Evolutionary conservation across 2,329 filamentous ascomycete species (phyloP).

Genomic region (Arthroderma uncinatum): DNA sequence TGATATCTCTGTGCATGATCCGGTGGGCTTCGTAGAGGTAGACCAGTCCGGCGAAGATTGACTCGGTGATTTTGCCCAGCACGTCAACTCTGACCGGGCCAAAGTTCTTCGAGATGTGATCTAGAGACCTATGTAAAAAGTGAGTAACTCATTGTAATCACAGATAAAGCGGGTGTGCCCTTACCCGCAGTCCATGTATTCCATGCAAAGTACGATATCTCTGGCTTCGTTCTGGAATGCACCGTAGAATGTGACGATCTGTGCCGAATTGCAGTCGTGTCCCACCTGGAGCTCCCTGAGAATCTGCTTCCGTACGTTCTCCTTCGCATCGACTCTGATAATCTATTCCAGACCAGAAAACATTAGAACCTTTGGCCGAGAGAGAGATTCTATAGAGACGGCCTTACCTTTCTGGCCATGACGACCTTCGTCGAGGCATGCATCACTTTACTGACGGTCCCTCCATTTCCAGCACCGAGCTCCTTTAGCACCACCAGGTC

Average conservation of each 20-base stretch:
- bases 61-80: conserved; percentile 93
- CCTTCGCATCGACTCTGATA: conserved; percentile 96
- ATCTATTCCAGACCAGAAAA: conserved; percentile 46
- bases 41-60: conserved; percentile 80
- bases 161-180: conserved; percentile 28
- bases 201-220: conserved; percentile 99
- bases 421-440: conserved; percentile 88
- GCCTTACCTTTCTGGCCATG: conserved; percentile 87
- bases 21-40: conserved; percentile 93
- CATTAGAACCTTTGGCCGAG: neutral
- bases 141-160: conserved; percentile 10
- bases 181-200: conserved; percentile 98
- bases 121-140: conserved; percentile 57
- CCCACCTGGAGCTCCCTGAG: conserved; percentile 96
- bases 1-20: conserved; percentile 99
- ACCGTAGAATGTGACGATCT: conserved; percentile 96
- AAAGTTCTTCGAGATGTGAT: conserved; percentile 87
- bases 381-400: neutral
- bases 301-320: conserved; percentile 92
- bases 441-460: conserved; percentile 95
- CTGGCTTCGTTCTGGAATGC: conserved; percentile 94
- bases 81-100: conserved; percentile 93
- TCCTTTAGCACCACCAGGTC: conserved; percentile 91
- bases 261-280: conserved; percentile 92
- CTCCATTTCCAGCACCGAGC: conserved; percentile 88